Evolutionary conservation across 176 grass and related monocot genomes (phyloP).

Genomic region (Phyllostachys edulis): DNA sequence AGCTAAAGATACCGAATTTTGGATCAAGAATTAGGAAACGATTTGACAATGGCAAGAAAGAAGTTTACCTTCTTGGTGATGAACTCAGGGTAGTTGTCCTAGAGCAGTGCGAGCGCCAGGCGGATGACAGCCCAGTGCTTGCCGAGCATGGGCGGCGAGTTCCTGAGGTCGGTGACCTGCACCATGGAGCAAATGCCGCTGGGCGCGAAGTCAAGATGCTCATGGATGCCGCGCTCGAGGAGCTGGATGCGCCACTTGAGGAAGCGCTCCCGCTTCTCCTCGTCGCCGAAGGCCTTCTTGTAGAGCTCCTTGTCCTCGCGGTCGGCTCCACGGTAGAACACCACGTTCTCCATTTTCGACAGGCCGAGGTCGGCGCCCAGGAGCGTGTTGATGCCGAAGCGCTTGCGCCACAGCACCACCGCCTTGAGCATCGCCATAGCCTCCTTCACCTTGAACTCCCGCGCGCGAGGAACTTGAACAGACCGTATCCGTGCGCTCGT

Average conservation of each 20-base stretch:
- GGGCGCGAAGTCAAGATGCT: constrained; percentile 58
- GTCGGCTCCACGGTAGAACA: constrained; percentile 62
- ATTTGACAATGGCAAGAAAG: not conserved
- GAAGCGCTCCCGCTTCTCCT: constrained; percentile 62
- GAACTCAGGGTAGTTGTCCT: constrained; percentile 98
- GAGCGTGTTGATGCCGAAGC: constrained; percentile 56
- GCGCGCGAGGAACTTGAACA: constrained; percentile 84
- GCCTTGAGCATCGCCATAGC: constrained; percentile 74
- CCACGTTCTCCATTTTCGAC: constrained; percentile 33
- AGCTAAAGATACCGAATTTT: not conserved
- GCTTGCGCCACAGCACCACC: constrained; percentile 72
- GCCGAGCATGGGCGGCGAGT: constrained; percentile 81
- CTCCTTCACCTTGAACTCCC: constrained; percentile 76
- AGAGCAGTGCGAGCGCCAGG: constrained; percentile 70
- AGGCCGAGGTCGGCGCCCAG: constrained; percentile 42
- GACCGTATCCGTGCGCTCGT: constrained; percentile 78
- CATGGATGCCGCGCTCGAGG: constrained; percentile 66
- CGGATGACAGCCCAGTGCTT: constrained; percentile 80
- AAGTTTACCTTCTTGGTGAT: constrained; percentile 78
- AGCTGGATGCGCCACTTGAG: constrained; percentile 75
- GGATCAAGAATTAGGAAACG: not conserved
- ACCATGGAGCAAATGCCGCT: constrained; percentile 79
- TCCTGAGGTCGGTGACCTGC: constrained; percentile 96
- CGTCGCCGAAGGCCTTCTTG: constrained; percentile 62
- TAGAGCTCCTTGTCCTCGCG: constrained; percentile 78